These are phyloP conservation scores for Pichia heedii DNA, from an alignment of 805 yeast species.

Conservation along the genomic window DNA sequence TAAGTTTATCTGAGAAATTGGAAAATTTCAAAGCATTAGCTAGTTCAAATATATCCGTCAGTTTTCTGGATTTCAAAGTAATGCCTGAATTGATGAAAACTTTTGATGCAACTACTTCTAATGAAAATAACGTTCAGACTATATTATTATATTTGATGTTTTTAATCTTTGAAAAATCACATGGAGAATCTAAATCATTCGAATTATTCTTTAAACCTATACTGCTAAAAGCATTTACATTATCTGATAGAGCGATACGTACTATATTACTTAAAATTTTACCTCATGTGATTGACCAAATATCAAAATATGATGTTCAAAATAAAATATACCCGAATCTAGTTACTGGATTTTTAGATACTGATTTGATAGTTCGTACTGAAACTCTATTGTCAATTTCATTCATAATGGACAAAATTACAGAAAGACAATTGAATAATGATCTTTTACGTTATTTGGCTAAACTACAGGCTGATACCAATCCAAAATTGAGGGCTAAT, in stretches of 20 bases:
- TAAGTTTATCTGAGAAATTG: constrained; percentile 45
- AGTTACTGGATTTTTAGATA: constrained; percentile 78
- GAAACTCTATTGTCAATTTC: constrained; percentile 64
- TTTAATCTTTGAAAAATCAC: constrained; percentile 23
- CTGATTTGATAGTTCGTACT: constrained; percentile 71
- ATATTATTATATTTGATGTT: constrained; percentile 34
- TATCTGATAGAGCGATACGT: constrained; percentile 71
- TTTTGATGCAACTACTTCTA: constrained; percentile 22
- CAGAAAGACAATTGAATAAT: constrained; percentile 76
- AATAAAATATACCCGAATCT: constrained; percentile 59
- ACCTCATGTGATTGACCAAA: constrained; percentile 40
- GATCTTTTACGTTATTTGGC: constrained; percentile 78
- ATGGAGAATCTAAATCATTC: constrained; percentile 25
- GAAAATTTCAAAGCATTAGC: constrained; percentile 33
- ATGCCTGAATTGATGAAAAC: constrained; percentile 61
- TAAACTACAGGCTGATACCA: constrained; percentile 67
- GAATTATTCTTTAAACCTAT: constrained; percentile 45
- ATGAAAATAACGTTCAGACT: constrained; percentile 20
- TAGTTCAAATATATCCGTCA: constrained; percentile 29
- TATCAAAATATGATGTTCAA: constrained; percentile 56
- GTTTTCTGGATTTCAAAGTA: constrained; percentile 49
- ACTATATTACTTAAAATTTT: constrained; percentile 59
- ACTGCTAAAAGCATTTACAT: constrained; percentile 50
- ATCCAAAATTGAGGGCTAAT: constrained; percentile 68
- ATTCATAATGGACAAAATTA: constrained; percentile 49